A percentile compares a stretch with the other conserved stretches of the same genome.
Evolutionary conservation across 2,329 filamentous ascomycete genomes (phyloP).

Genomic region (Calonectria naviculata): DNA sequence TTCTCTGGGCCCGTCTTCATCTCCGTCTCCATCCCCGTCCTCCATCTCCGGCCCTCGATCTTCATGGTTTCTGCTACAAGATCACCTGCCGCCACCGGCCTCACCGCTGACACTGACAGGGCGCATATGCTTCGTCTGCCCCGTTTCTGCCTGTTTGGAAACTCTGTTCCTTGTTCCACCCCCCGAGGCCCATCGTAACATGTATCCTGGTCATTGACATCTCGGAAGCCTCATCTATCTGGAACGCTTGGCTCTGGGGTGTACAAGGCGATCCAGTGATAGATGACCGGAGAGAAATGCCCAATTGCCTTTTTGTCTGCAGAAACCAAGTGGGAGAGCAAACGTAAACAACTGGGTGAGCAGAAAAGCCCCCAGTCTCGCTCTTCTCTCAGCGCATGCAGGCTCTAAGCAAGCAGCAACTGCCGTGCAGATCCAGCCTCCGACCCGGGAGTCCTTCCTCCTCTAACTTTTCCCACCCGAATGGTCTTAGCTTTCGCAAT

Average conservation of each 20-base stretch:
- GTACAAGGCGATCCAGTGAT: neutral
- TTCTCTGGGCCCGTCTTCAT: neutral
- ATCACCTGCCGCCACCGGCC: slow-evolving; percentile 10
- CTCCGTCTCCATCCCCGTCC: neutral
- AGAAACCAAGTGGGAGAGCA: neutral
- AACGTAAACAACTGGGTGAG: neutral
- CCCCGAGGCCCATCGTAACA: neutral
- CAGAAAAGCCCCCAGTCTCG: neutral
- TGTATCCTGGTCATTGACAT: slow-evolving; percentile 6
- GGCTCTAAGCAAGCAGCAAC: slow-evolving; percentile 10
- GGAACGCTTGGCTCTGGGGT: neutral
- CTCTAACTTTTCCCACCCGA: slow-evolving; percentile 9
- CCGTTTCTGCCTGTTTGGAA: neutral
- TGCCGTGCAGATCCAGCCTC: slow-evolving; percentile 17
- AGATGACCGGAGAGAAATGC: neutral
- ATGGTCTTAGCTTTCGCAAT: slow-evolving; percentile 10
- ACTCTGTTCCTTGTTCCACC: neutral
- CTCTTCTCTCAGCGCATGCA: slow-evolving; percentile 2
- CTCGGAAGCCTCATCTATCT: slow-evolving; percentile 12
- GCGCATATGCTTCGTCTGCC: neutral
- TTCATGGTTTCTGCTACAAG: neutral
- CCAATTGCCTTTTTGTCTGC: neutral
- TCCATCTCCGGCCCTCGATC: slow-evolving; percentile 3
- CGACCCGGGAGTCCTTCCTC: slow-evolving; percentile 12
- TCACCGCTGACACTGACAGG: neutral